A percentile compares a stretch with the other conserved stretches of the same genome.
Evolutionary conservation across 73 alveolate genomes (phyloP).

Genomic region (Paramecium sonneborni): DNA sequence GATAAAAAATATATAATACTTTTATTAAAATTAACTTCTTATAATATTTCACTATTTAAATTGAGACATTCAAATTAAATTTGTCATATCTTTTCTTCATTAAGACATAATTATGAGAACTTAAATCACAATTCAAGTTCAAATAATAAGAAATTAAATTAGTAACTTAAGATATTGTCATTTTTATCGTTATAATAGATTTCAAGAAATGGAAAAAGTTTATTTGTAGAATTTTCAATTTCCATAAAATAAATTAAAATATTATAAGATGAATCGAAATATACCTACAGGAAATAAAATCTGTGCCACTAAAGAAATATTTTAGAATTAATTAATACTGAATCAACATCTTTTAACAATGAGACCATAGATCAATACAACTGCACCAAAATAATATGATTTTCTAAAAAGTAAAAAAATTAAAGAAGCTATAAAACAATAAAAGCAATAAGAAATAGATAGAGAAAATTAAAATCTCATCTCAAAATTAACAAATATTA

Average conservation of each 20-base stretch:
- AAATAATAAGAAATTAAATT: no score
- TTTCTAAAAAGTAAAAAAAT: constrained; percentile 44
- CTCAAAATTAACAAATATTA: neutral
- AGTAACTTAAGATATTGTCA: no score
- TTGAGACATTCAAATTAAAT: no score
- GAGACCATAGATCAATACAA: constrained; percentile 18
- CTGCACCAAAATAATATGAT: constrained; percentile 46
- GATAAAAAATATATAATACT: neutral
- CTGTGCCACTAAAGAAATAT: constrained; percentile 24
- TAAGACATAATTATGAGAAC: no score
- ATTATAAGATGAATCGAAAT: constrained; percentile 8
- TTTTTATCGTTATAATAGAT: no score
- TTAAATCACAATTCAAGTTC: no score
- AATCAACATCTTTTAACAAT: neutral
- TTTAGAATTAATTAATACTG: neutral
- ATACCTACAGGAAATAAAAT: constrained; percentile 26
- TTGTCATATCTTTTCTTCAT: no score
- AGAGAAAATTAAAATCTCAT: constrained; percentile 48
- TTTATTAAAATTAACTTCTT: no score
- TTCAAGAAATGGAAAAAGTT: neutral
- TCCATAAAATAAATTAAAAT: neutral
- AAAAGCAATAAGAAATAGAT: constrained; percentile 29
- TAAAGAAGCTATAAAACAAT: constrained; percentile 2
- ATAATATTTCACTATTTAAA: no score
- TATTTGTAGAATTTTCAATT: neutral